These are phyloP conservation scores for Orbilia ellipsospora DNA, from an alignment of 2,329 filamentous ascomycete genomes.

Conservation along the genomic window DNA sequence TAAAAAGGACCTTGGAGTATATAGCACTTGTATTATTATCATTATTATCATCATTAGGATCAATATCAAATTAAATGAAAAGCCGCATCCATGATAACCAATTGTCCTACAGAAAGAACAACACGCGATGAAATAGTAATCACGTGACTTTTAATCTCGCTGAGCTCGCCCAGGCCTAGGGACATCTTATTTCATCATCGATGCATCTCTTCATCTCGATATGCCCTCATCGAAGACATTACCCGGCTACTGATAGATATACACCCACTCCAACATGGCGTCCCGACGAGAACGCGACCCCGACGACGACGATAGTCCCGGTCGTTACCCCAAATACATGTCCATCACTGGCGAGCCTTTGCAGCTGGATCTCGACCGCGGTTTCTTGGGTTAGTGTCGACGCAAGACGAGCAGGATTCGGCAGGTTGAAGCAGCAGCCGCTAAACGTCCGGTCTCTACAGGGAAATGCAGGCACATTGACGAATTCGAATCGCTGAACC, in stretches of 20 bases:
- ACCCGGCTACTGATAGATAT: not conserved
- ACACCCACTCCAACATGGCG: constrained; percentile 4
- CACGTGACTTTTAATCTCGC: no score
- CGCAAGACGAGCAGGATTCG: not conserved
- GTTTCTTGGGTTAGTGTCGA: constrained; percentile 43
- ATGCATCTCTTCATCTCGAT: not conserved
- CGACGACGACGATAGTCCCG: constrained; percentile 39
- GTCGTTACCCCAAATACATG: constrained; percentile 47
- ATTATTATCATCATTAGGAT: not conserved
- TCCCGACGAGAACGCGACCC: constrained; percentile 41
- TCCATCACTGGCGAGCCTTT: constrained; percentile 49
- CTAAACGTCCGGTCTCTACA: constrained; percentile 38
- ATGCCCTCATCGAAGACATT: not conserved
- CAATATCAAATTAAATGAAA: no score
- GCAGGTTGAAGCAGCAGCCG: not conserved
- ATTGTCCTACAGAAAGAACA: no score
- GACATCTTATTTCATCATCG: not conserved
- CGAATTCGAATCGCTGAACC: constrained; percentile 61
- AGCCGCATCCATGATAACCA: no score
- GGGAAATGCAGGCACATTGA: constrained; percentile 61
- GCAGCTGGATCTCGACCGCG: constrained; percentile 41
- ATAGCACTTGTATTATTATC: constrained; percentile 1
- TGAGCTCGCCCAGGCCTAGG: no score
- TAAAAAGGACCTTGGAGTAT: constrained; percentile 2
- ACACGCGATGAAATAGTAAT: no score